These are phyloP conservation scores for Annulohypoxylon moriforme DNA, from an alignment of 495 filamentous ascomycete genomes.

Conservation along the genomic window DNA sequence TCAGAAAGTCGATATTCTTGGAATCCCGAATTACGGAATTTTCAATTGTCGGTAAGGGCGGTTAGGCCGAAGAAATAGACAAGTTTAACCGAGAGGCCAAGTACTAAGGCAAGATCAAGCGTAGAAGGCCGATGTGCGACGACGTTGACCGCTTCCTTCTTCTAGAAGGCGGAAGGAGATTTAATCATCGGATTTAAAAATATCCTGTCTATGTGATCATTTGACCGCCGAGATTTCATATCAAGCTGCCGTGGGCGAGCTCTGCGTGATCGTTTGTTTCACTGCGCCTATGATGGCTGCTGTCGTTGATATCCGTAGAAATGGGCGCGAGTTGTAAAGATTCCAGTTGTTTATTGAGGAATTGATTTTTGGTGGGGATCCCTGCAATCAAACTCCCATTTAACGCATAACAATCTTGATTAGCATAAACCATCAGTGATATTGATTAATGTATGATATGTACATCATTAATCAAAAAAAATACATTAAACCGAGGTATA, in stretches of 20 bases:
- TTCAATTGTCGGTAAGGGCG: slow-evolving; percentile 2
- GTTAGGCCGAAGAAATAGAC: background rate
- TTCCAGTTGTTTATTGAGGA: too few relatives aligned
- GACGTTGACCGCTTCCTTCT: slow-evolving; percentile 32
- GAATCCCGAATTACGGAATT: background rate
- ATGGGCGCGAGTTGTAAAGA: background rate
- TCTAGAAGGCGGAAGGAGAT: background rate
- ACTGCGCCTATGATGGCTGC: background rate
- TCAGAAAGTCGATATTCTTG: background rate
- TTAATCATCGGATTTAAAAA: background rate
- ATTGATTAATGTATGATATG: background rate
- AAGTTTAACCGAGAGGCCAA: slow-evolving; percentile 27
- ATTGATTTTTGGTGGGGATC: background rate
- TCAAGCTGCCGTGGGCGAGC: background rate
- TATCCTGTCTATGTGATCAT: background rate
- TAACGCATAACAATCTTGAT: background rate
- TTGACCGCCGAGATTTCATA: background rate
- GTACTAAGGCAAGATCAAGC: slow-evolving; percentile 1
- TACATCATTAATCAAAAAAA: too few relatives aligned
- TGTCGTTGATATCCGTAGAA: background rate
- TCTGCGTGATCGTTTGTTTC: slow-evolving; percentile 1
- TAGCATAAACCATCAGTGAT: too few relatives aligned
- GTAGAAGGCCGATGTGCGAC: slow-evolving; percentile 13
- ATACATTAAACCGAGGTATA: too few relatives aligned
- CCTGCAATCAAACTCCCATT: background rate